These are phyloP conservation scores for Tephrocybe sp. DNA, from an alignment of 768 basidiomycete genomes.

Conservation along the genomic window DNA sequence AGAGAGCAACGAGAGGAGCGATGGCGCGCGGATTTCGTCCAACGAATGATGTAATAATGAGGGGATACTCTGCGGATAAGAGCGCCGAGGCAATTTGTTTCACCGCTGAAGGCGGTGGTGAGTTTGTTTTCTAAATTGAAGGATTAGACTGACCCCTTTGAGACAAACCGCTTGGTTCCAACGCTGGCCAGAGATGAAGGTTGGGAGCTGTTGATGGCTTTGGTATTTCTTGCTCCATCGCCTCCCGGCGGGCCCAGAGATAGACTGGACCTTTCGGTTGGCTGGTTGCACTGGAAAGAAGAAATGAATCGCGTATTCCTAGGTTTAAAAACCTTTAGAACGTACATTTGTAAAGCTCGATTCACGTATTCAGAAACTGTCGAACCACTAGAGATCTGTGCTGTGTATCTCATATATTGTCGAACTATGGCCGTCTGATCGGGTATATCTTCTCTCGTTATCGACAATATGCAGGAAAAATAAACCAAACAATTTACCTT, in stretches of 20 bases:
- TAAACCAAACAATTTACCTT: slow-evolving; percentile 41
- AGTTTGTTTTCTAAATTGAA: neutral
- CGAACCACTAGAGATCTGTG: slow-evolving; percentile 56
- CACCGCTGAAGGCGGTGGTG: slow-evolving; percentile 24
- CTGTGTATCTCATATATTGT: slow-evolving; percentile 71
- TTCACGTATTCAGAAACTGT: slow-evolving; percentile 51
- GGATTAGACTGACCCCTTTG: slow-evolving; percentile 23
- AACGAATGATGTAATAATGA: slow-evolving; percentile 65
- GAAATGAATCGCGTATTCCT: neutral
- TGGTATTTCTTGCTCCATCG: slow-evolving; percentile 64
- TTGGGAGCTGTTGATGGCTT: slow-evolving; percentile 23
- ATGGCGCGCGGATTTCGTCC: slow-evolving; percentile 56
- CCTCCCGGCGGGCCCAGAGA: slow-evolving; percentile 71
- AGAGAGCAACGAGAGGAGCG: slow-evolving; percentile 44
- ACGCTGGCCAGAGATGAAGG: slow-evolving; percentile 48
- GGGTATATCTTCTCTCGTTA: slow-evolving; percentile 49
- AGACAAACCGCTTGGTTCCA: slow-evolving; percentile 51
- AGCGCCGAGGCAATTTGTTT: slow-evolving; percentile 48
- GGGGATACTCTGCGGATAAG: slow-evolving; percentile 47
- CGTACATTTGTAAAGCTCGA: slow-evolving; percentile 66
- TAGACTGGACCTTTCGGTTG: slow-evolving; percentile 75
- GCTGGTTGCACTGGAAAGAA: slow-evolving; percentile 53
- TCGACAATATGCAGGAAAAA: neutral
- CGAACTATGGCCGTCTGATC: slow-evolving; percentile 72
- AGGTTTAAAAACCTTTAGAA: neutral